Conservation (phyloP, 495 filamentous ascomycete genomes). For the Xylaria cubensis region DNA sequence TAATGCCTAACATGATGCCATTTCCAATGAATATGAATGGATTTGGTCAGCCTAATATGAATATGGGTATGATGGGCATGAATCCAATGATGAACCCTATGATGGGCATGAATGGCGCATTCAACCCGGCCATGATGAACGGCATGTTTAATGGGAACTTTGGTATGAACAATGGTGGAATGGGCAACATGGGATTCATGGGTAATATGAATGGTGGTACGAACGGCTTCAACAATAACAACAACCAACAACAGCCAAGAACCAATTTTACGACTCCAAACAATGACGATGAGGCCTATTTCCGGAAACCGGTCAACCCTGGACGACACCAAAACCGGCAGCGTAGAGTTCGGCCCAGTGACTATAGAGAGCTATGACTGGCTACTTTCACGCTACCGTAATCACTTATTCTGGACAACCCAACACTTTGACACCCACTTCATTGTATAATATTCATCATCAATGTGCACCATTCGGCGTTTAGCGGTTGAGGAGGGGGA, state of each 20-base stretch:
- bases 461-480: conserved; percentile 26
- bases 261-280: conserved; percentile 71
- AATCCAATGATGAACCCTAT: conserved; percentile 63
- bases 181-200: conserved; percentile 39
- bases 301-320: conserved; percentile 94
- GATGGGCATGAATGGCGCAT: conserved; percentile 52
- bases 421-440: neutral
- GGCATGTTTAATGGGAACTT: conserved; percentile 42
- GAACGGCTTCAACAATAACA: conserved; percentile 50
- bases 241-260: conserved; percentile 52
- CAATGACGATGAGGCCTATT: conserved; percentile 91
- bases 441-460: conserved; percentile 25
- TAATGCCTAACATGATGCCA: conserved; percentile 50
- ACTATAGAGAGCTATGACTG: conserved; percentile 81
- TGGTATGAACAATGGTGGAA: conserved; percentile 57
- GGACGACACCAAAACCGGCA: conserved; percentile 85
- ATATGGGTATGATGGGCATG: conserved; percentile 52
- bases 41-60: conserved; percentile 50
- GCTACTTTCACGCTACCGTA: neutral
- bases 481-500: neutral
- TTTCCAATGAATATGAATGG: conserved; percentile 49
- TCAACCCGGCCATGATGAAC: conserved; percentile 63
- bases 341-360: conserved; percentile 79
- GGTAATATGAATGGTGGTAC: conserved; percentile 43
- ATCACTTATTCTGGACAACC: neutral